These are phyloP conservation scores for Inonotus hispidus DNA, from an alignment of 1,284 basidiomycete species.

Conservation along the genomic window DNA sequence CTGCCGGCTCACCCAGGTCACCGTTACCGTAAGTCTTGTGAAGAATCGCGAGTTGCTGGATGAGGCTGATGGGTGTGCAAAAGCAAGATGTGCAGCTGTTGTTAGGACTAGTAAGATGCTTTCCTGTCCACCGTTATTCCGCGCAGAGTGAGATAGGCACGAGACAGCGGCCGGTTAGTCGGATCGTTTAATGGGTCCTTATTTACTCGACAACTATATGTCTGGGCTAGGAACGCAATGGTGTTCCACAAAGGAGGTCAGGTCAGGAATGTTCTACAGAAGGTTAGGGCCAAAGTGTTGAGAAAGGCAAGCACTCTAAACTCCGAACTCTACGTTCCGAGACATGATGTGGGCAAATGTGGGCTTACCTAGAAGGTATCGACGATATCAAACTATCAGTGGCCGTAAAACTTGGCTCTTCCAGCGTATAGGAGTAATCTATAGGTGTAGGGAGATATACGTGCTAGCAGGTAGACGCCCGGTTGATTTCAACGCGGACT, in stretches of 20 bases:
- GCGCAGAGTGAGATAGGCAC: neutral
- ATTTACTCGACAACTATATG: neutral
- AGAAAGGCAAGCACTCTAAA: neutral
- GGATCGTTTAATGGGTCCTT: slow-evolving; percentile 8
- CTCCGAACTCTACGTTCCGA: neutral
- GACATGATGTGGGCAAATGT: neutral
- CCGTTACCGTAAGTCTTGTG: slow-evolving; percentile 3
- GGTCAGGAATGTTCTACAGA: neutral
- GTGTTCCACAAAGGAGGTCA: neutral
- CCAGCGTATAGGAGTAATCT: neutral
- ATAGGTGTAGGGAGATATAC: neutral
- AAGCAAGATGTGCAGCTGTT: neutral
- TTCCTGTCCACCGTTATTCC: neutral
- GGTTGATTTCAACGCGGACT: slow-evolving; percentile 1
- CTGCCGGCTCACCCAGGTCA: slow-evolving; percentile 14
- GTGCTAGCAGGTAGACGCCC: neutral
- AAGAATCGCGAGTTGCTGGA: neutral
- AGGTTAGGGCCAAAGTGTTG: slow-evolving; percentile 5
- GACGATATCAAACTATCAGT: neutral
- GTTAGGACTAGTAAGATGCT: neutral
- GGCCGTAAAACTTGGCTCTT: neutral
- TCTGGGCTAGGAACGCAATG: slow-evolving; percentile 1
- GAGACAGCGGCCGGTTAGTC: slow-evolving; percentile 5
- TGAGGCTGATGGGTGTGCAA: neutral
- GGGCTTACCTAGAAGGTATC: neutral